Conservation (phyloP, 2,329 filamentous ascomycete genomes). For the Tolypocladium nubicola region DNA sequence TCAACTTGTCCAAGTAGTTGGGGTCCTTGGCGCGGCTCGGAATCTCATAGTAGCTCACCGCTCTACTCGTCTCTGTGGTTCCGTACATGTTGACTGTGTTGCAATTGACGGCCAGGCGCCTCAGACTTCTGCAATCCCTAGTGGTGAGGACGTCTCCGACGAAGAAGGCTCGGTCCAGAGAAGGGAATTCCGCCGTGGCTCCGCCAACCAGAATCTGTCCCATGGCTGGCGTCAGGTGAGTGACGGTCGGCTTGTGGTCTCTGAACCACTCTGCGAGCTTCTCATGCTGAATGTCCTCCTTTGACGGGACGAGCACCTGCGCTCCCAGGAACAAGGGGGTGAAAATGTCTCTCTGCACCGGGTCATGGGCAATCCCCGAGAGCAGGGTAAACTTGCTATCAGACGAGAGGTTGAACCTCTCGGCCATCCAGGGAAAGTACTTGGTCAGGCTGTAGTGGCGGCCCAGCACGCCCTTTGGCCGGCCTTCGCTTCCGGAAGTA, state of each 20-base stretch:
- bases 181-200: constrained; percentile 65
- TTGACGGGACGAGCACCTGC: constrained; percentile 64
- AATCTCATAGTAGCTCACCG: constrained; percentile 76
- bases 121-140: constrained; percentile 68
- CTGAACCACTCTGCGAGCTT: constrained; percentile 79
- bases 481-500: constrained; percentile 65
- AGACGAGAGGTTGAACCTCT: constrained; percentile 64
- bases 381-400: constrained; percentile 74
- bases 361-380: constrained; percentile 72
- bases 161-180: constrained; percentile 73
- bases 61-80: constrained; percentile 73
- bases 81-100: constrained; percentile 81
- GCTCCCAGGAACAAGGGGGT: constrained; percentile 83
- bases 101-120: constrained; percentile 62
- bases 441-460: constrained; percentile 77
- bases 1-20: constrained; percentile 28
- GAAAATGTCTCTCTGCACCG: constrained; percentile 66
- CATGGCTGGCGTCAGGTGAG: constrained; percentile 92
- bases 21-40: constrained; percentile 55
- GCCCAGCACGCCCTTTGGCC: constrained; percentile 78
- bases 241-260: constrained; percentile 62
- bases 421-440: constrained; percentile 91
- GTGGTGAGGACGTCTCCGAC: constrained; percentile 87
- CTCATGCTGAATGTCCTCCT: constrained; percentile 80
- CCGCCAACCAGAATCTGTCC: constrained; percentile 88